Base-by-base conservation (phyloP, 2,329 filamentous ascomycete genomes). In the Fusarium nisikadoi region DNA sequence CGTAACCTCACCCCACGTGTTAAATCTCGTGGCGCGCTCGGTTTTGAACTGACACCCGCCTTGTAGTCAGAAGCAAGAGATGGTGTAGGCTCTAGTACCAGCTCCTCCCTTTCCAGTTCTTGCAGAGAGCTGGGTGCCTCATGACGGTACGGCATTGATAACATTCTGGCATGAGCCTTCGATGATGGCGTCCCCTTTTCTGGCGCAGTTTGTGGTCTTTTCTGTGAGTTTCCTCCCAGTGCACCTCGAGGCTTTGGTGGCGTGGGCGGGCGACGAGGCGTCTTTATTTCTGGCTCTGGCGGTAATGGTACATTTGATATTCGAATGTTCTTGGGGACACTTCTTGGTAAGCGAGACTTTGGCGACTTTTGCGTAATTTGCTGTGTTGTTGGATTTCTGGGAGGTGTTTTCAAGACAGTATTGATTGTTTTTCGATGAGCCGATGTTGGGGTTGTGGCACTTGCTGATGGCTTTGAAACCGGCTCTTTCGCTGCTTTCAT, bases 181-280 rank as follows among this genome's bases (percentile, higher is more conserved):
- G 45, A 39, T 20, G 23, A 36, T 16, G 23, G 35, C 9, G 20
- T 27, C 14, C 50, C 57, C 23, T 73, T 64, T 60, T 57, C 67
- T 29, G 62, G 58, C 33, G 64, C 62, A 35, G 55, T 56, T 46
- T 63, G 49, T 35, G 61, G 55, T 45, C 58, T 68, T 62, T 53
- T 46, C 43, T 61, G 52, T 23, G 31, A 19, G 20, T 45, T 58
- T 19, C 43, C 58, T 36, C 42, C 57, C 29, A 47, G 47, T 23
- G 52, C 47, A 25, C 50, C 36, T 50, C 70, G 66, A 19, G 70
- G 50, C 38, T 73, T 73, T 52, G 70, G 70, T 14, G 70, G 70
- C 31, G 70, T 73, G 31, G 70, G 70, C 23, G 70, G 70, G 17
- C 67, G 70, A 36, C 60, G 58, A 12, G 50, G 54, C 17, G 57